These are phyloP conservation scores for Auxenochlorella pyrenoidosa DNA, from an alignment of 139 green algal genomes.

Conservation along the genomic window DNA sequence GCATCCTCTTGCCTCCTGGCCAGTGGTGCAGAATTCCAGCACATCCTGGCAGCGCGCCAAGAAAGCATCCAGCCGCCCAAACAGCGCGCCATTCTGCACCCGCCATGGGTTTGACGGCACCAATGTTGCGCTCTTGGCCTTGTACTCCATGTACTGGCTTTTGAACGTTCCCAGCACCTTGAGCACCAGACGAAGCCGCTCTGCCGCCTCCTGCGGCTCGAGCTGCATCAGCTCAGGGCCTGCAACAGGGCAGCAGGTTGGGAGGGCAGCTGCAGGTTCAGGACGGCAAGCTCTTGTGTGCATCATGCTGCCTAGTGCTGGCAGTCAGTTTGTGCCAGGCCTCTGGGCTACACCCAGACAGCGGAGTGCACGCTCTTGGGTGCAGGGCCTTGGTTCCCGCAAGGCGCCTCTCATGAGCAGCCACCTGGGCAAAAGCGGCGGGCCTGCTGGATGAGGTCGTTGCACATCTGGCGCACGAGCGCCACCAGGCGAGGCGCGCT, in stretches of 20 bases:
- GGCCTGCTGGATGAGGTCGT: conserved; percentile 90
- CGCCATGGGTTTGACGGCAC: conserved; percentile 84
- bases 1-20: background rate
- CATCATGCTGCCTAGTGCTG: too few relatives aligned
- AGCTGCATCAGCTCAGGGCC: conserved; percentile 80
- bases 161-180: conserved; percentile 89
- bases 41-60: conserved; percentile 88
- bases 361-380: background rate
- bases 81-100: conserved; percentile 85
- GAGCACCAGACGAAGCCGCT: conserved; percentile 84
- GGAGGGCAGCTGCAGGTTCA: background rate
- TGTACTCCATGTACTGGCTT: conserved; percentile 88
- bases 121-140: conserved; percentile 50
- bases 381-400: background rate
- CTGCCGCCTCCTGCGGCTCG: conserved; percentile 83
- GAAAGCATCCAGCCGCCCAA: conserved; percentile 84
- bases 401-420: background rate
- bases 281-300: background rate
- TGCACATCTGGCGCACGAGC: conserved; percentile 89
- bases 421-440: conserved; percentile 70
- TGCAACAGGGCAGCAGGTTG: conserved; percentile 10
- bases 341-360: background rate
- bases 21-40: conserved; percentile 82
- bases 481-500: conserved; percentile 80
- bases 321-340: too few relatives aligned